Percentiles rank a stretch among this genome's conserved stretches.
Evolutionary conservation across 2,329 filamentous ascomycete species (phyloP).

Genomic region (Diaporthe caulivora): DNA sequence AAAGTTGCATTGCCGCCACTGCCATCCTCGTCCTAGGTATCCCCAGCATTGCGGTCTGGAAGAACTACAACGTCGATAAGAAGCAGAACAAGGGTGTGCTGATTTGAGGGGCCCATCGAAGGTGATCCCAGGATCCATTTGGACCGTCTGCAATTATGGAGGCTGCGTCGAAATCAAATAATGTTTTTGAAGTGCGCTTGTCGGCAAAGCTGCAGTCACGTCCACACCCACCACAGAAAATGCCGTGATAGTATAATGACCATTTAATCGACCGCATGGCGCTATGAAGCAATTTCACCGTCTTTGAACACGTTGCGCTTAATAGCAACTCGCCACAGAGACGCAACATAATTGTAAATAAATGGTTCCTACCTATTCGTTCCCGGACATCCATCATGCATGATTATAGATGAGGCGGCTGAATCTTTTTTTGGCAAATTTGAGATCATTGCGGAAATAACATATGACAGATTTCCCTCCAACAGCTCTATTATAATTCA

Average conservation of each 20-base stretch:
- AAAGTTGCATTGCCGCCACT: constrained; percentile 51
- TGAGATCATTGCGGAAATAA: no score
- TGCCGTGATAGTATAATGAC: not conserved
- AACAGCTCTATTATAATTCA: not conserved
- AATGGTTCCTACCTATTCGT: no score
- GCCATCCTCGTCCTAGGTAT: constrained; percentile 48
- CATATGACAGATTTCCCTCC: no score
- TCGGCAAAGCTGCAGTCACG: no score
- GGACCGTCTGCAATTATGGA: not conserved
- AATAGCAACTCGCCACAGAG: not conserved
- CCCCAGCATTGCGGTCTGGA: constrained; percentile 52
- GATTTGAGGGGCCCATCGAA: constrained; percentile 6
- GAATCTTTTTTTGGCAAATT: no score
- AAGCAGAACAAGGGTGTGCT: constrained; percentile 42
- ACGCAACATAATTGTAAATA: not conserved
- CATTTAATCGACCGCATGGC: not conserved
- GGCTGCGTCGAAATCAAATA: no score
- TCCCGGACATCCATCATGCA: not conserved
- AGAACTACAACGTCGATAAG: constrained; percentile 53
- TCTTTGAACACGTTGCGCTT: not conserved
- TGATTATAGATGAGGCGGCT: not conserved
- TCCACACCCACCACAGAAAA: not conserved
- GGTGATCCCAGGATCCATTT: no score
- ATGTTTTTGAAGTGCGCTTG: not conserved
- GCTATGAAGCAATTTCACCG: not conserved